phyloP scores from a whole-genome alignment of 2,329 filamentous ascomycete species.

The Penicillium corylophilum region DNA sequence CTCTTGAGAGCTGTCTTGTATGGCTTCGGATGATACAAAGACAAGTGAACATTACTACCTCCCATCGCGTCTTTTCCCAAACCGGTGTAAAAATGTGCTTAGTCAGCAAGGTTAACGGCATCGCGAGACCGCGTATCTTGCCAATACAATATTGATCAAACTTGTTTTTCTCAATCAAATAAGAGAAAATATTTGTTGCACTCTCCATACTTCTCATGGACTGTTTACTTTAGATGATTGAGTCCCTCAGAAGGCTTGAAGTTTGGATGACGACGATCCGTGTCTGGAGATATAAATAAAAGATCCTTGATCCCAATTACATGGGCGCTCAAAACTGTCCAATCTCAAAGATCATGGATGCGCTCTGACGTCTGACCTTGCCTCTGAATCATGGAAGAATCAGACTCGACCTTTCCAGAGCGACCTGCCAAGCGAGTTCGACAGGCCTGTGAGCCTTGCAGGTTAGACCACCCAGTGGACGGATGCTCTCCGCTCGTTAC shows the following conservation, averaged over 20 bases:
- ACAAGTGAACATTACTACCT: background rate
- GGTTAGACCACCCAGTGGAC: slow-evolving; percentile 24
- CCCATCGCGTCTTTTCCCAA: background rate
- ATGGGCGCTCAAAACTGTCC: background rate
- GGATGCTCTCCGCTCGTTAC: background rate
- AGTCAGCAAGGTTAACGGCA: background rate
- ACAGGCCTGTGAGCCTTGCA: slow-evolving; percentile 46
- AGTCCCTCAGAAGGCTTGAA: no score
- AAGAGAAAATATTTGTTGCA: background rate
- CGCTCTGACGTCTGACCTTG: background rate
- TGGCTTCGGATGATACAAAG: background rate
- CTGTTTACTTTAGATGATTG: background rate
- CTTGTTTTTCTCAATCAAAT: background rate
- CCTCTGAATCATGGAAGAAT: slow-evolving; percentile 9
- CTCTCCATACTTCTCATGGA: background rate
- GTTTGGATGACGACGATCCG: background rate
- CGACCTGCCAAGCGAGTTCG: slow-evolving; percentile 37
- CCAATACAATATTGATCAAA: background rate
- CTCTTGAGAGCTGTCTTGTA: background rate
- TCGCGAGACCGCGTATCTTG: background rate
- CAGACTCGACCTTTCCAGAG: slow-evolving; percentile 19
- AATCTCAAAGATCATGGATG: background rate
- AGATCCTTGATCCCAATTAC: background rate
- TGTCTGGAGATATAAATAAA: background rate
- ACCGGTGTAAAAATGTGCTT: background rate